Conservation (phyloP, 140 eudicot species). For the Anethum foeniculum region DNA sequence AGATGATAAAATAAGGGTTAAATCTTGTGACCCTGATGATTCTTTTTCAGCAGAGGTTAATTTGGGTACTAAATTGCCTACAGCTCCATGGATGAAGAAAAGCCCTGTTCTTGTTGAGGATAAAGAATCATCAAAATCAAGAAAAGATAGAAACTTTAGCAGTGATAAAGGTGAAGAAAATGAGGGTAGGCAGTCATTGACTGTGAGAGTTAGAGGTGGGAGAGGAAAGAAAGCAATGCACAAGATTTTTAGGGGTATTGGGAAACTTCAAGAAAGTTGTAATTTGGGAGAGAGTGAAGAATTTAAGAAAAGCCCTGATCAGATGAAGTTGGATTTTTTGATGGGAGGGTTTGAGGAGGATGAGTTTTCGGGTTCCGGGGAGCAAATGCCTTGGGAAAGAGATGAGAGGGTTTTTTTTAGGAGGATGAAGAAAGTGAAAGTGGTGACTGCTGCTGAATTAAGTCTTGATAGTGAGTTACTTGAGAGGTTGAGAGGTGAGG, state of each 20-base stretch:
- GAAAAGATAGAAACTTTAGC: constrained; percentile 22
- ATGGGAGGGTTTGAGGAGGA: constrained; percentile 26
- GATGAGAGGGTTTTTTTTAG: constrained; percentile 45
- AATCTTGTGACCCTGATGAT: constrained; percentile 9
- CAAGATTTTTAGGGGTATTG: constrained; percentile 48
- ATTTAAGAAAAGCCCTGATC: constrained; percentile 20
- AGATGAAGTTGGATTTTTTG: constrained; percentile 36
- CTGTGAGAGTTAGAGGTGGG: constrained; percentile 64
- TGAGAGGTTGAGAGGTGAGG: constrained; percentile 69
- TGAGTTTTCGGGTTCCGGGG: constrained; percentile 22
- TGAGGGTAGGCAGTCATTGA: constrained; percentile 20
- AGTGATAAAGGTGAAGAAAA: constrained; percentile 19
- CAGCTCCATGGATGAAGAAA: constrained; percentile 95
- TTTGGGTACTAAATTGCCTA: constrained; percentile 28
- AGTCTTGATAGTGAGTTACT: constrained; percentile 54
- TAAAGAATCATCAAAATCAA: constrained; percentile 35
- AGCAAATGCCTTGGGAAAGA: constrained; percentile 78
- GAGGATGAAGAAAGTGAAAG: constrained; percentile 55
- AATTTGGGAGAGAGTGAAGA: constrained; percentile 18
- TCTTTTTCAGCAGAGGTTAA: constrained; percentile 1
- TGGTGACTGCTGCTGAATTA: constrained; percentile 54
- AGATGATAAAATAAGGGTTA: constrained; percentile 5
- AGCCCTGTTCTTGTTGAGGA: constrained; percentile 50
- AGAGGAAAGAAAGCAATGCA: constrained; percentile 73
- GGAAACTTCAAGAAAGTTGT: constrained; percentile 37